These are phyloP conservation scores for Ilex asprella DNA, from an alignment of 257 asterid species.

Conservation along the genomic window DNA sequence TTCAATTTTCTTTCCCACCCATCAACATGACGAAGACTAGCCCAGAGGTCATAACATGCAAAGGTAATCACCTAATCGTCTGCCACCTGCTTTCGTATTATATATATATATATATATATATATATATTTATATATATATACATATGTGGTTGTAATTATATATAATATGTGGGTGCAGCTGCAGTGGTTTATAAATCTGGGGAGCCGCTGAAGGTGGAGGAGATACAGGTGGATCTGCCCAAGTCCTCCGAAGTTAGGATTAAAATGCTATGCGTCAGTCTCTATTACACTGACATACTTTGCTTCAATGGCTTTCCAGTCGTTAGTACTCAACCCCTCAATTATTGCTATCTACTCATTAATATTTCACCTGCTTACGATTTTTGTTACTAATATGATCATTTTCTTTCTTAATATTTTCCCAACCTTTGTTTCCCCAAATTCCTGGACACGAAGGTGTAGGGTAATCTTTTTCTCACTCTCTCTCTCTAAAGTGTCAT, in stretches of 20 bases:
- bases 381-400: no score
- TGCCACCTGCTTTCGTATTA: background rate
- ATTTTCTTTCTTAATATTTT: background rate
- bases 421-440: constrained; percentile 70
- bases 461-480: constrained; percentile 39
- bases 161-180: constrained; percentile 23
- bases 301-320: constrained; percentile 34
- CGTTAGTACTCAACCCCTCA: constrained; percentile 20
- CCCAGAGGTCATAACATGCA: background rate
- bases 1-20: no score
- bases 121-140: background rate
- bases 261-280: constrained; percentile 57
- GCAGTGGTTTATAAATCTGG: constrained; percentile 41
- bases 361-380: no score
- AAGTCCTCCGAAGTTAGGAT: constrained; percentile 46
- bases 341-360: no score
- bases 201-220: constrained; percentile 37
- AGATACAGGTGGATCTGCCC: constrained; percentile 53
- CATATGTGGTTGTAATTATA: background rate
- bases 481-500: background rate
- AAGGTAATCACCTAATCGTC: background rate
- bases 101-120: background rate
- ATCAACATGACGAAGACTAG: background rate
- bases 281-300: constrained; percentile 52
- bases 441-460: constrained; percentile 87